Evolutionary conservation across 495 filamentous ascomycete genomes (phyloP), one percentile per base, ranked within the genome.

Genomic region (Darksidea phi): DNA sequence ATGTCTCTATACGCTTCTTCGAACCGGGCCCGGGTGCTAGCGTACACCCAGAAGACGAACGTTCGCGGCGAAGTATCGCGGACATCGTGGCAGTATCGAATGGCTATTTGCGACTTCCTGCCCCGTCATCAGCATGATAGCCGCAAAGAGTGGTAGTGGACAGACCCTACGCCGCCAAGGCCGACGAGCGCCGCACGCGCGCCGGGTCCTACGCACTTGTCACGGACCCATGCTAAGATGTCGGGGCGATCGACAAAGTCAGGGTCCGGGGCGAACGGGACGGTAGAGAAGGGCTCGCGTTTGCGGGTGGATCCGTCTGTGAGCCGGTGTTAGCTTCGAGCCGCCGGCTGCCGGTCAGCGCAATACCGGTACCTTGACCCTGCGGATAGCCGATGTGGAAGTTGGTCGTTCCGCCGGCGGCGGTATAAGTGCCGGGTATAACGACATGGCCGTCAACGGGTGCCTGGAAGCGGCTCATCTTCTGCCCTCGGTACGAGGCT

Each of bases 41-140:
- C 71, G 48, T 71, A 59, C 15, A 73, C 59, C 69, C 61, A 68
- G 55, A 70, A 69, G 17, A 71, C 64, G 54, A 48, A 69, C 10
- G 60, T 67, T 6, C 52, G 46, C 23, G 57, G 57, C 23, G 63
- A 45, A 5, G 51, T 38, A 26, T 72, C 63, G 61, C 66, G 57
- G n/a, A 74, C 60, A 37, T 70, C 68, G 68, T 78, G 79, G 6
- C 70, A 70, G 57, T 76, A 79, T 54, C 78, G 76, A 38, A 84
- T 76, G 1, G 80, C 80, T 46, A 82, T 75, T 55, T 82, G 79
- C 1, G 79, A 77, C 71, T 83, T 84, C 18, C 78, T 82, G n/a
- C n/a, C n/a, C n/a, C n/a, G n/a, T n/a, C 50, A 61, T 15, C 54
- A 38, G 26, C 48, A 12, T n/a, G 24, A n/a, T n/a, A n/a, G n/a